Conservation (phyloP, 305 asterid genomes). For the Fraxinus xanthoxyloides region DNA sequence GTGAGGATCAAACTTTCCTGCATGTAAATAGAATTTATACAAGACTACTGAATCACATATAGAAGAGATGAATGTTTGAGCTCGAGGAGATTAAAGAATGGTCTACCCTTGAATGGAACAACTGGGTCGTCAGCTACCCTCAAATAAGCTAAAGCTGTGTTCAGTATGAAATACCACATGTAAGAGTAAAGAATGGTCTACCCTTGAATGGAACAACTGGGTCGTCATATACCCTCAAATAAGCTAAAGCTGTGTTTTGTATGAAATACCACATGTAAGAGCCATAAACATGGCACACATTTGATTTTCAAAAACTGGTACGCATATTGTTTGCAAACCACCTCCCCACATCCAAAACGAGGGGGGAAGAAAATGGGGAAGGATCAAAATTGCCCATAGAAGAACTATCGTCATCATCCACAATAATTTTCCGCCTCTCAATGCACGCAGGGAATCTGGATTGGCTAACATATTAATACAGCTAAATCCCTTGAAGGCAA, state of each 20-base stretch:
- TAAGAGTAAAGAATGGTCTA: neutral
- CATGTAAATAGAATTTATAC: neutral
- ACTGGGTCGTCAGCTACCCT: neutral
- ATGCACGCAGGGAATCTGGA: constrained; percentile 1
- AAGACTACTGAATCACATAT: neutral
- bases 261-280: neutral
- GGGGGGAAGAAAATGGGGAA: neutral
- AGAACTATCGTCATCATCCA: neutral
- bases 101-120: neutral
- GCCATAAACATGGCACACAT: neutral
- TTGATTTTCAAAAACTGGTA: neutral
- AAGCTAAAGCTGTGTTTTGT: neutral
- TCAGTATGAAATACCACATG: neutral
- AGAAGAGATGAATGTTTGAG: neutral
- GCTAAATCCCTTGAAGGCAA: constrained; percentile 12
- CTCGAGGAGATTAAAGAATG: neutral
- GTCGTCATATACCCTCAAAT: neutral
- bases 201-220: neutral
- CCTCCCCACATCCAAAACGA: neutral
- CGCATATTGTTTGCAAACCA: neutral
- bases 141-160: neutral
- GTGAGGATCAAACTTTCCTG: neutral
- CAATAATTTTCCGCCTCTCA: neutral
- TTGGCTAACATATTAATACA: constrained; percentile 6
- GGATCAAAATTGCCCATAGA: neutral